Evolutionary conservation across 1,284 basidiomycete genomes (phyloP).

Genomic region (Xerocomus minutiporus): DNA sequence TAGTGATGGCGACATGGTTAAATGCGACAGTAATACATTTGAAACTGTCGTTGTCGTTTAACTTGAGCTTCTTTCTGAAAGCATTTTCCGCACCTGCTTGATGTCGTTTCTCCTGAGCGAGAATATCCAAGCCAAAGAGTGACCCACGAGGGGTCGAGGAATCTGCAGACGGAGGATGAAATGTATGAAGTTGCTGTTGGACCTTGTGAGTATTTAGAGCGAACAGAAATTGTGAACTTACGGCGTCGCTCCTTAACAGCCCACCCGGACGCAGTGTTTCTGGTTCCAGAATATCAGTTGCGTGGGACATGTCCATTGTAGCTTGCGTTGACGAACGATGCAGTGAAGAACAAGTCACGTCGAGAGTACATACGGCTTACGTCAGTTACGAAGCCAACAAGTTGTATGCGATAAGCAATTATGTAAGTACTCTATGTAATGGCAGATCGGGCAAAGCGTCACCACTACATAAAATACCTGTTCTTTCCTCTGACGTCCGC

Average conservation of each 20-base stretch:
- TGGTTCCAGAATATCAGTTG: conserved; percentile 69
- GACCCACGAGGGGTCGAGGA: conserved; percentile 66
- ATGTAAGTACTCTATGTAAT: too few relatives aligned
- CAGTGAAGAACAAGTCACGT: too few relatives aligned
- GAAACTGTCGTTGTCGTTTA: conserved; percentile 70
- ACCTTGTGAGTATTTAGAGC: conserved; percentile 1
- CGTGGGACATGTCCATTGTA: not conserved
- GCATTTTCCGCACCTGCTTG: conserved; percentile 46
- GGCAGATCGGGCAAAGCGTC: too few relatives aligned
- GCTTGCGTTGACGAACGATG: too few relatives aligned
- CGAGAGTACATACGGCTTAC: too few relatives aligned
- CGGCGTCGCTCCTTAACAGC: conserved; percentile 62
- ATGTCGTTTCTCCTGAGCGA: conserved; percentile 83
- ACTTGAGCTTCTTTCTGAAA: conserved; percentile 60
- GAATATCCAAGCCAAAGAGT: conserved; percentile 77
- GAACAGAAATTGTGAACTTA: conserved; percentile 35
- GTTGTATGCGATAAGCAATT: too few relatives aligned
- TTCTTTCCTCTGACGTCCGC: conserved; percentile 50
- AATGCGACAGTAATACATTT: conserved; percentile 55
- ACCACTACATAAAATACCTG: conserved; percentile 41
- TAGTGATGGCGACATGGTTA: not conserved
- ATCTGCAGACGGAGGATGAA: conserved; percentile 70
- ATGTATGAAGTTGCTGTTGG: conserved; percentile 57
- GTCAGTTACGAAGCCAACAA: too few relatives aligned
- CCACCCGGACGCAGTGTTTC: conserved; percentile 75